These are phyloP conservation scores for Catharanthus roseus DNA, from an alignment of 257 asterid genomes.

Conservation along the genomic window DNA sequence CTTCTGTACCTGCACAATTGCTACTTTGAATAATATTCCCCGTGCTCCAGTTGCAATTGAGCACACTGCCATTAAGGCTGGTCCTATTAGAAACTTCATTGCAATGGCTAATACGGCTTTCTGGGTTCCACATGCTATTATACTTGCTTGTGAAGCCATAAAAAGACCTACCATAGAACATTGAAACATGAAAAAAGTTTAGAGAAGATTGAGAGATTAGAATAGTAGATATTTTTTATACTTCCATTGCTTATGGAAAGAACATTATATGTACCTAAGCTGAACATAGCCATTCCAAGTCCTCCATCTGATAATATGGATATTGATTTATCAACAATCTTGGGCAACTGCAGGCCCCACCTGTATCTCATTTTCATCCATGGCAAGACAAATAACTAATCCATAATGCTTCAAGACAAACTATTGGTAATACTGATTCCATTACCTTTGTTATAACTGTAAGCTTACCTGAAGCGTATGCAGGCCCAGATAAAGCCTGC, in stretches of 20 bases:
- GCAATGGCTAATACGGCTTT: slow-evolving; percentile 60
- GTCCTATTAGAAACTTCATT: slow-evolving; percentile 69
- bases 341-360: slow-evolving; percentile 57
- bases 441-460: background rate
- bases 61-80: slow-evolving; percentile 64
- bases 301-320: slow-evolving; percentile 78
- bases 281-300: slow-evolving; percentile 97
- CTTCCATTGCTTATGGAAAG: slow-evolving; percentile 1
- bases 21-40: slow-evolving; percentile 63
- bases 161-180: slow-evolving; percentile 56
- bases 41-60: slow-evolving; percentile 56
- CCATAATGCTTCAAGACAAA: background rate
- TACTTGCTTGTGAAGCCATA: slow-evolving; percentile 79
- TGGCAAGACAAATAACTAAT: slow-evolving; percentile 13
- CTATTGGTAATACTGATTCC: background rate
- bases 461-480: slow-evolving; percentile 67
- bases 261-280: slow-evolving; percentile 54
- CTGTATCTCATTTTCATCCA: slow-evolving; percentile 38
- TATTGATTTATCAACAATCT: slow-evolving; percentile 50
- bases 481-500: slow-evolving; percentile 72
- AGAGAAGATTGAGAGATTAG: slow-evolving; percentile 1
- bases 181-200: background rate
- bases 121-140: slow-evolving; percentile 64
- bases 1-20: slow-evolving; percentile 69
- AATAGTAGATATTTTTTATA: background rate